Evolutionary conservation across 2,329 filamentous ascomycete species (phyloP), one percentile per base, ranked within the genome.

Genomic region (Pseudocercospora crystallina): DNA sequence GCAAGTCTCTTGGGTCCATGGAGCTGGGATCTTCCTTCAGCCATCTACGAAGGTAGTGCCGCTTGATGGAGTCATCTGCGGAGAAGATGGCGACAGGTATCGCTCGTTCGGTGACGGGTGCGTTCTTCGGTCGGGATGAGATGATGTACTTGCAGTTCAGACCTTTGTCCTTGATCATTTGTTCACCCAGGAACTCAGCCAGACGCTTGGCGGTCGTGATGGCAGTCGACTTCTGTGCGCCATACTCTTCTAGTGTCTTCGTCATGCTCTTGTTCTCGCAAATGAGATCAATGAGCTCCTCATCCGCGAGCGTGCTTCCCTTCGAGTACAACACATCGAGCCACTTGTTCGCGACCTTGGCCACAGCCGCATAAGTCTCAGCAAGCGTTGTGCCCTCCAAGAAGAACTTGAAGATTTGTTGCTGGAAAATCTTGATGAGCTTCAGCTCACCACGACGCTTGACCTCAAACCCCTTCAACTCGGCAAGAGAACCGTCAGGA

Each of bases 121-220:
- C 89, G 65, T 89, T 89, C 65, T 85, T 88, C 3, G 94, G 94
- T 57, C 81, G 83, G 11, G 90, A 81, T 44, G 91, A 96, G 65
- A 99, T 96, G 69, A 99, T 96, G 71, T 97, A 99, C 73, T 97
- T 97, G 84, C 94, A 99, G 75, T 99, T 99, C 61, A 99, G 72
- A 3, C 94, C 94, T 71, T 97, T 99, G 73, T 99, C 95, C 67
- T 99, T 99, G 64, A 96, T 85, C 95, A 99, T 99, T 67, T 96
- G 90, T 68, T 96, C 92, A 32, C 94, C 94, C 56, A 99, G 69
- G 67, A 99, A 99, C 65, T 99, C 94, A 32, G 94, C 94, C 36
- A 99, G 74, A 56, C 94, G 90, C 64, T 87, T 94, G 9, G 94
- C 94, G 0, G 94, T 99, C 2, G 94, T 99, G 69, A 99, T 99